Evolutionary conservation across 768 basidiomycete species (phyloP).

Genomic region (Sarcodon aspratus): DNA sequence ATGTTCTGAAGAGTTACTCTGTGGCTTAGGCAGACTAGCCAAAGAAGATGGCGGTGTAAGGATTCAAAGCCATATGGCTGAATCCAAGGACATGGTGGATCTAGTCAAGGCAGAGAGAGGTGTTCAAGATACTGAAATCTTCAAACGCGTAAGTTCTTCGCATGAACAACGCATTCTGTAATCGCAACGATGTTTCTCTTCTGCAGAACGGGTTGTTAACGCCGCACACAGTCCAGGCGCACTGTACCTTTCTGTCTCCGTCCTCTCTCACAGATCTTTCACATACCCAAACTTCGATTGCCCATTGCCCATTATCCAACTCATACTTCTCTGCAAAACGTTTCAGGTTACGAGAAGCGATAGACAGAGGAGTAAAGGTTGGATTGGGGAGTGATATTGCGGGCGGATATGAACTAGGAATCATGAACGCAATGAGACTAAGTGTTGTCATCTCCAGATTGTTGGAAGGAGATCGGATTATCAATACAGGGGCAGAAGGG

Average conservation of each 20-base stretch:
- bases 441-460: constrained; percentile 64
- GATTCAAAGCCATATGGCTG: constrained; percentile 78
- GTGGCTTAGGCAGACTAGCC: constrained; percentile 48
- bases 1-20: constrained; percentile 62
- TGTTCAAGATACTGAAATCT: constrained; percentile 63
- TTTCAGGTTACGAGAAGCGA: constrained; percentile 61
- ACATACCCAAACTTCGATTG: constrained; percentile 45
- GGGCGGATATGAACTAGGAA: constrained; percentile 73
- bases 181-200: background rate
- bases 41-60: constrained; percentile 21
- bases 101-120: constrained; percentile 54
- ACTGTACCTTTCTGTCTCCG: constrained; percentile 71
- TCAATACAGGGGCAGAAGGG: constrained; percentile 3
- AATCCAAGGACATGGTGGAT: constrained; percentile 65
- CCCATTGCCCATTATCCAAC: constrained; percentile 87
- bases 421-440: constrained; percentile 73
- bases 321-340: constrained; percentile 72
- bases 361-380: constrained; percentile 49
- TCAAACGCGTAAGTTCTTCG: constrained; percentile 43
- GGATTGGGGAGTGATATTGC: constrained; percentile 83
- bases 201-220: constrained; percentile 50
- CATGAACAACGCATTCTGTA: background rate
- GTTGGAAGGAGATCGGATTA: constrained; percentile 41
- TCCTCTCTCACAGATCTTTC: constrained; percentile 41
- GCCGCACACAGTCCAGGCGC: constrained; percentile 65